A percentile compares a stretch with the other conserved stretches of the same genome.
Evolutionary conservation across 2,329 filamentous ascomycete species (phyloP).

Genomic region (Fusarium globosum): DNA sequence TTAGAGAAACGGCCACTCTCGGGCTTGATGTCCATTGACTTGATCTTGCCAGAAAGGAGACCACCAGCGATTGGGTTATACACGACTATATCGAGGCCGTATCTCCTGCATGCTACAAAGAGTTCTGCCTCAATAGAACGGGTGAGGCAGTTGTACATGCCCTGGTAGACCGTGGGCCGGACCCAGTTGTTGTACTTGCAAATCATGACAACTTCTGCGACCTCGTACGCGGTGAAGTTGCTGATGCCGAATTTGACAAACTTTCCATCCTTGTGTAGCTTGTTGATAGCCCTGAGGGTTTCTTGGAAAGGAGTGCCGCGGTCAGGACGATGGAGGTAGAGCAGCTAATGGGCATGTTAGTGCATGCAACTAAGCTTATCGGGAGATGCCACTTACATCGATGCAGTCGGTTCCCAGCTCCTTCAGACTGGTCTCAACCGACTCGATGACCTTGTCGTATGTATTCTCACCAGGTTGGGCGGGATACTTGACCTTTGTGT

Average conservation of each 20-base stretch:
- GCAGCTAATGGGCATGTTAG: slow-evolving; percentile 44
- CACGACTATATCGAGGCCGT: slow-evolving; percentile 81
- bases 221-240: slow-evolving; percentile 89
- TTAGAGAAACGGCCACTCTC: slow-evolving; percentile 77
- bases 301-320: slow-evolving; percentile 79
- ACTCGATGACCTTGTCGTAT: slow-evolving; percentile 70
- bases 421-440: slow-evolving; percentile 74
- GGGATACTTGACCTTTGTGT: slow-evolving; percentile 81
- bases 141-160: slow-evolving; percentile 86
- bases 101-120: slow-evolving; percentile 77
- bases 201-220: slow-evolving; percentile 84
- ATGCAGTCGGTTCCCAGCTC: slow-evolving; percentile 79
- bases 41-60: slow-evolving; percentile 83
- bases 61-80: slow-evolving; percentile 88
- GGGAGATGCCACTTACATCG: slow-evolving; percentile 62
- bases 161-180: slow-evolving; percentile 85
- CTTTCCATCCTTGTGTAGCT: slow-evolving; percentile 86
- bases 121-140: slow-evolving; percentile 81
- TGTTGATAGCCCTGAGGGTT: slow-evolving; percentile 80
- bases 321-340: slow-evolving; percentile 58
- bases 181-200: slow-evolving; percentile 86
- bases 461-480: slow-evolving; percentile 67
- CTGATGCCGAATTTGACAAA: slow-evolving; percentile 83
- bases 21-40: slow-evolving; percentile 70
- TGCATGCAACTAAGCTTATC: background rate